These are phyloP conservation scores for Stephania cephalantha DNA, from an alignment of 164 flowering plant species.

Conservation along the genomic window DNA sequence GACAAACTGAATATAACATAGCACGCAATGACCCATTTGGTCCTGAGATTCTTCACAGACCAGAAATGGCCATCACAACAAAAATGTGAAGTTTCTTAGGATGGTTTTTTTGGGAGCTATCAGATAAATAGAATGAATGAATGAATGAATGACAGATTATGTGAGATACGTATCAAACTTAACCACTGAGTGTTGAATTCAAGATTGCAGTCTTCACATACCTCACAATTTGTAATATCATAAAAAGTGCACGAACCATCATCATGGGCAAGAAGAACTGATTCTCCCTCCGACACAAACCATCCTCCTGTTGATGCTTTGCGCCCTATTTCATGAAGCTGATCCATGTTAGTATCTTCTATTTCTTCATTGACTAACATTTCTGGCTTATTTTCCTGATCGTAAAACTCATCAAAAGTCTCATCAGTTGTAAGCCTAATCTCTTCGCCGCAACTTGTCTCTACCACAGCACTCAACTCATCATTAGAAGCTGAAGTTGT, in stretches of 20 bases:
- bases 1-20: background rate
- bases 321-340: slow-evolving; percentile 59
- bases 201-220: slow-evolving; percentile 14
- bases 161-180: background rate
- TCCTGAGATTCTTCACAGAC: background rate
- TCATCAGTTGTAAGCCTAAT: slow-evolving; percentile 53
- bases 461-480: slow-evolving; percentile 16
- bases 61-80: background rate
- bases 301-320: slow-evolving; percentile 89
- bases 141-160: background rate
- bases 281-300: slow-evolving; percentile 94
- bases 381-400: slow-evolving; percentile 47
- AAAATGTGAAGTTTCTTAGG: background rate
- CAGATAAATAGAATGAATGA: background rate
- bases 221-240: slow-evolving; percentile 84
- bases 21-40: background rate
- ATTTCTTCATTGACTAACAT: slow-evolving; percentile 38
- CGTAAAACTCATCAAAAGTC: slow-evolving; percentile 60
- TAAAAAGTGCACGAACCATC: slow-evolving; percentile 86
- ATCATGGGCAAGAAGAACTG: slow-evolving; percentile 84
- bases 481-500: slow-evolving; percentile 22
- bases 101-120: background rate
- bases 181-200: background rate
- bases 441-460: slow-evolving; percentile 26
- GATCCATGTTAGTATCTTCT: slow-evolving; percentile 41